Percentiles rank a stretch among this genome's conserved stretches.
Evolutionary conservation across 2,329 filamentous ascomycete species (phyloP).

Genomic region (Pseudogymnoascus sp.): DNA sequence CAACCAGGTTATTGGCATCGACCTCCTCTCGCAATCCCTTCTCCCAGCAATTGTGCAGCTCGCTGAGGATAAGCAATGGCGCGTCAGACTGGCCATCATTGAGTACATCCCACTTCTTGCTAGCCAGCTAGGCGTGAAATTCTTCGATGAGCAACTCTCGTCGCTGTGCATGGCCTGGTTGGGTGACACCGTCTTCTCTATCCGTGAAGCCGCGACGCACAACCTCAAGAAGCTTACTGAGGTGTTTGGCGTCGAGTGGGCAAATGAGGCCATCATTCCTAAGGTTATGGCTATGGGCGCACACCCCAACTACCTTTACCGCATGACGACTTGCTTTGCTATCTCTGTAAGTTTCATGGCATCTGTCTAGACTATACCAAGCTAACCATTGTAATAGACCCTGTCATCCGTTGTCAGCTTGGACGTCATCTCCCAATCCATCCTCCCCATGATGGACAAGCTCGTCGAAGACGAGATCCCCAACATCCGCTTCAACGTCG

Average conservation of each 20-base stretch:
- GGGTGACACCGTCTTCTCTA: slow-evolving; percentile 97
- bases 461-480: slow-evolving; percentile 91
- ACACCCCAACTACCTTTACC: slow-evolving; percentile 97
- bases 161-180: slow-evolving; percentile 97
- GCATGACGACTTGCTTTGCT: slow-evolving; percentile 99
- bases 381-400: slow-evolving; percentile 52
- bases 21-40: slow-evolving; percentile 89
- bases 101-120: slow-evolving; percentile 97
- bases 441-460: slow-evolving; percentile 92
- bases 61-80: slow-evolving; percentile 98
- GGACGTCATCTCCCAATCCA: slow-evolving; percentile 85
- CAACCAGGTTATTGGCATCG: slow-evolving; percentile 98
- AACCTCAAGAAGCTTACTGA: slow-evolving; percentile 98
- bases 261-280: slow-evolving; percentile 91
- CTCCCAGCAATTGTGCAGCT: slow-evolving; percentile 95
- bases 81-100: slow-evolving; percentile 94
- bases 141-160: slow-evolving; percentile 97
- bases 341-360: slow-evolving; percentile 69
- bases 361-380: neutral
- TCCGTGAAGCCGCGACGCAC: slow-evolving; percentile 91
- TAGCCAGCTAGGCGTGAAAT: slow-evolving; percentile 89
- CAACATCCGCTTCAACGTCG: slow-evolving; percentile 99
- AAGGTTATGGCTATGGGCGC: slow-evolving; percentile 98
- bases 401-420: slow-evolving; percentile 88
- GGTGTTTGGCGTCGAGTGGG: slow-evolving; percentile 97